Evolutionary conservation across 352 stramenopile genomes (phyloP).

Genomic region (Phytophthora multivora): DNA sequence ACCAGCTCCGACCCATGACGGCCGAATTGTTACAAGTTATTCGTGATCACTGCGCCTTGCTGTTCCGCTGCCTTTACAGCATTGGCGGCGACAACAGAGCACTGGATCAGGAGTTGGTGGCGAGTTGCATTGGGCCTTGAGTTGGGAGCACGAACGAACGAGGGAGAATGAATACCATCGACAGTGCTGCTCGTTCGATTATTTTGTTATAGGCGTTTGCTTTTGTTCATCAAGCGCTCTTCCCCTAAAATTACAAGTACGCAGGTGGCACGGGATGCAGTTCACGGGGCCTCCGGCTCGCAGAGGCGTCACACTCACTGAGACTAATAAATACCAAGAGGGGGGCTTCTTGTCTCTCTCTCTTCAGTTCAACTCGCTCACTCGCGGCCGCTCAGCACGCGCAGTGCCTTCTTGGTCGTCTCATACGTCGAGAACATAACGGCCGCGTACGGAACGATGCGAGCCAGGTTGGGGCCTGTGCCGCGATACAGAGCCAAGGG

Average conservation of each 20-base stretch:
- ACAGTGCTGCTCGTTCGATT: slow-evolving; percentile 27
- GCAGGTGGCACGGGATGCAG: slow-evolving; percentile 34
- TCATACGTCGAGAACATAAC: slow-evolving; percentile 89
- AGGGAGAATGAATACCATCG: neutral
- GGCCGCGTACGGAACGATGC: slow-evolving; percentile 80
- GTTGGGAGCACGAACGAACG: too few relatives aligned
- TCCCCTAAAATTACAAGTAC: slow-evolving; percentile 38
- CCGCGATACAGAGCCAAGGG: slow-evolving; percentile 72
- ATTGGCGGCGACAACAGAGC: slow-evolving; percentile 28
- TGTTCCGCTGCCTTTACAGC: slow-evolving; percentile 37
- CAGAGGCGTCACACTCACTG: slow-evolving; percentile 29
- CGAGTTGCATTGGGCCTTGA: slow-evolving; percentile 2
- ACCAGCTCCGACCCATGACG: slow-evolving; percentile 25
- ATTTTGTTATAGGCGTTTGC: slow-evolving; percentile 31
- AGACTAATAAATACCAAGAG: slow-evolving; percentile 45
- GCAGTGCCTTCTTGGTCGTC: slow-evolving; percentile 73
- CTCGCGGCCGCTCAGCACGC: slow-evolving; percentile 35
- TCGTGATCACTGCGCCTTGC: slow-evolving; percentile 30
- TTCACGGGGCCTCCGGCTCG: slow-evolving; percentile 25
- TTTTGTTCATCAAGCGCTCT: slow-evolving; percentile 31
- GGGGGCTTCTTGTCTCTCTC: slow-evolving; percentile 36
- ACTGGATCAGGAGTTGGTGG: slow-evolving; percentile 6
- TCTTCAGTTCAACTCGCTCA: slow-evolving; percentile 7
- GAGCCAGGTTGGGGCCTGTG: slow-evolving; percentile 77
- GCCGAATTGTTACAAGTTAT: slow-evolving; percentile 25